These are phyloP conservation scores for Bolboschoenoplectus hybrid DNA, from an alignment of 202 grass and related monocot species.

Conservation along the genomic window DNA sequence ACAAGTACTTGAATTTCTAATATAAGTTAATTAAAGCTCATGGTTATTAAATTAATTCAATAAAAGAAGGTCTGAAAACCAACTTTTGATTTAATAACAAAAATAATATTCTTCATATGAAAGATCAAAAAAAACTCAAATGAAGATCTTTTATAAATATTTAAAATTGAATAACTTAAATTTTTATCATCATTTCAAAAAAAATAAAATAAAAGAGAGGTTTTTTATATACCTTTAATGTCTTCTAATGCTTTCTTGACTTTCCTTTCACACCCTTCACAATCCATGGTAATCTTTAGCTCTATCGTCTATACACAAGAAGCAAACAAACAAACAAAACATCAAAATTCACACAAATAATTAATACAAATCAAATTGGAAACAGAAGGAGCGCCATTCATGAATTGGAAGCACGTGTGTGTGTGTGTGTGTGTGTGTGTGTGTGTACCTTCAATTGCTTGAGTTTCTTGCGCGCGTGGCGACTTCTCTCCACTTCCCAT, in stretches of 20 bases:
- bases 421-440: no score
- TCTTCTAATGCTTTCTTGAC: conserved; percentile 59
- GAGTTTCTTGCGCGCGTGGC: conserved; percentile 2
- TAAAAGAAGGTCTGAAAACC: neutral
- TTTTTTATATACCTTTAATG: conserved; percentile 49
- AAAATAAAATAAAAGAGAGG: no score
- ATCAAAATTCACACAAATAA: neutral
- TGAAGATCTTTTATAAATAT: no score
- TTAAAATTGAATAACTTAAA: no score
- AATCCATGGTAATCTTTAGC: conserved; percentile 83
- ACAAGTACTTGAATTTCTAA: neutral
- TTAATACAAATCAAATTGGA: neutral
- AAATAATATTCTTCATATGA: no score
- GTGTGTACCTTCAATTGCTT: conserved; percentile 21
- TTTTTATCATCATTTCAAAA: neutral
- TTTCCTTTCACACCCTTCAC: conserved; percentile 77
- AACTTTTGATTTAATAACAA: no score
- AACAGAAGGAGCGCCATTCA: neutral
- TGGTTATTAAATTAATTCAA: neutral
- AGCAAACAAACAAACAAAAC: neutral
- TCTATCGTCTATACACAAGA: conserved; percentile 55
- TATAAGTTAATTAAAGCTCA: neutral
- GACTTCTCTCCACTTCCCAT: neutral
- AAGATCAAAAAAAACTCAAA: no score
- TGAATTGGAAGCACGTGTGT: neutral